Base-by-base conservation (phyloP, 148 eudicot genomes). In the Nepenthes mirabilis region DNA sequence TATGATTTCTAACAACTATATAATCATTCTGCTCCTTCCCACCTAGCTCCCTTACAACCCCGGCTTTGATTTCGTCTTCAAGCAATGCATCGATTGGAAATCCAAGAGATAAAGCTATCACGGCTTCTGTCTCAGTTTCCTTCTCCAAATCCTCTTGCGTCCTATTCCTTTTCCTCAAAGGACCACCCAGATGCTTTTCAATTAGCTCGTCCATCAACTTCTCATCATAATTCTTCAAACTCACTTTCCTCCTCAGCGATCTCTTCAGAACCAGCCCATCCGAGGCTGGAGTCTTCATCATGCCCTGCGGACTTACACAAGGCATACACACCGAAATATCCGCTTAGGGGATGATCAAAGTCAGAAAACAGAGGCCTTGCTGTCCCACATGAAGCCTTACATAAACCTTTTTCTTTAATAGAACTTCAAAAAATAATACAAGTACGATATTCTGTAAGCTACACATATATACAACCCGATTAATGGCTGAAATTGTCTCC, bases 11-110 rank as follows among this genome's bases (percentile, higher is more conserved):
- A 36, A 91, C 82, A 51, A 91, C 97, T 56, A 91, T 87, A 51
- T 91, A 91, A 62, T 91, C 93, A 61, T 91, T 91, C 65, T 84
- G 97, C 69, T 91, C 93, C 59, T 87, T 83, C 58, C 97, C 95
- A 58, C 79, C 90, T 61, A 91, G 60, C 55, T 78, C 75, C 49
- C 58, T 69, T 63, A 91, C 91, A 40, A 91, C 97, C 36, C 85
- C 84, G 12, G 97, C 95, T 64, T 70, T 68, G 47, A 91, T 85
- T 78, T 91, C 97, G 61, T 91, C 95, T 33, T 79, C 82, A 33
- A 87, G 87, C 73, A 91, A 75, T 5, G 75, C 81, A 59, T 87
- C 95, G 53, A 91, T 91, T 1, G 97, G 93, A 69, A 91, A 91
- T 6, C 97, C 97, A 50, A 91, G 80, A 33, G 97, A 91, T 5